Conservation (phyloP, 495 filamentous ascomycete genomes). For the Daldinia decipiens region DNA sequence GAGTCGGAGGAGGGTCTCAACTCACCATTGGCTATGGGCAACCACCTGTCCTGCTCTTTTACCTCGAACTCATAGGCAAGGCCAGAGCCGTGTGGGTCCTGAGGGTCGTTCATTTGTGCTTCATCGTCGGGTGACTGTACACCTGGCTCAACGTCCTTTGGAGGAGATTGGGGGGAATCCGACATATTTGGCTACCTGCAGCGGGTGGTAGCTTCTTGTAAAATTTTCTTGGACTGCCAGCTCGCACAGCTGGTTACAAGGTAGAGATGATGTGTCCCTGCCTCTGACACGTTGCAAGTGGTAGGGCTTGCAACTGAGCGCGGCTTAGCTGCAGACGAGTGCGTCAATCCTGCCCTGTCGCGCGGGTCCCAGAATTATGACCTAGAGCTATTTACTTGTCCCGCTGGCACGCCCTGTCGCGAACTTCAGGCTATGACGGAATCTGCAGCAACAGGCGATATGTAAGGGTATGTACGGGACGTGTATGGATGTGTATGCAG, state of each 20-base stretch:
- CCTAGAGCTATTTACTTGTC: constrained; percentile 52
- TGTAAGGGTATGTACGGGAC: constrained; percentile 41
- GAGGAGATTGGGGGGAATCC: constrained; percentile 92
- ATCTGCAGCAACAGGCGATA: constrained; percentile 52
- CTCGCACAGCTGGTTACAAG: constrained; percentile 62
- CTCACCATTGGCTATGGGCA: constrained; percentile 99
- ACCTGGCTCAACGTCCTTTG: constrained; percentile 93
- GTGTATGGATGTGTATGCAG: constrained; percentile 42
- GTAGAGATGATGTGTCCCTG: constrained; percentile 63
- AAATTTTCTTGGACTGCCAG: constrained; percentile 64
- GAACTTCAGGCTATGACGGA: constrained; percentile 61
- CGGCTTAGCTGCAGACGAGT: constrained; percentile 61
- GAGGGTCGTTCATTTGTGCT: constrained; percentile 68
- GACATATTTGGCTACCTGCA: constrained; percentile 88
- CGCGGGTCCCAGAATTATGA: constrained; percentile 52
- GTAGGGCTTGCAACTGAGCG: constrained; percentile 59
- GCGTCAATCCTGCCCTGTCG: constrained; percentile 58
- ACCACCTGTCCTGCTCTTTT: constrained; percentile 99
- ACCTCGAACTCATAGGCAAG: constrained; percentile 94
- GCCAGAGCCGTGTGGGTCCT: constrained; percentile 67
- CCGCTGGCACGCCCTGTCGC: constrained; percentile 52
- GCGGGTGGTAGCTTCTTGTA: constrained; percentile 66
- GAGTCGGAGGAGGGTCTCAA: constrained; percentile 58
- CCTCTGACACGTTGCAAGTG: constrained; percentile 64
- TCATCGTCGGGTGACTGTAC: constrained; percentile 91